These are phyloP conservation scores for Fusarium sp. DNA, from an alignment of 2,329 filamentous ascomycete species.

Conservation along the genomic window DNA sequence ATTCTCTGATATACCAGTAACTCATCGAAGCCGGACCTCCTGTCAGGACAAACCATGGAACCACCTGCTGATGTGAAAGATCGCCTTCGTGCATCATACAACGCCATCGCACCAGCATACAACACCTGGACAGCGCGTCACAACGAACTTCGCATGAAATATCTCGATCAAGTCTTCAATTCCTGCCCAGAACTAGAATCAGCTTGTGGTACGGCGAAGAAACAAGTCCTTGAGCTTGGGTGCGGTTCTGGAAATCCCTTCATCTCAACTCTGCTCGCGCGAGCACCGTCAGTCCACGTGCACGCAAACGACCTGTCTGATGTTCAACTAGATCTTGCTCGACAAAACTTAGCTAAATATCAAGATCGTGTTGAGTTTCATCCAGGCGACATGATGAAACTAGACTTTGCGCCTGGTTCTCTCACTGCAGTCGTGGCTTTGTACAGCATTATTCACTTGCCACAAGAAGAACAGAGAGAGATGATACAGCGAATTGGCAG, in stretches of 20 bases:
- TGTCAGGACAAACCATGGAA: background rate
- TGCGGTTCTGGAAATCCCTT: constrained; percentile 20
- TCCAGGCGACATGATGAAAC: constrained; percentile 15
- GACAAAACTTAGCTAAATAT: background rate
- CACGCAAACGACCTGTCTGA: constrained; percentile 22
- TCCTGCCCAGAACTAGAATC: background rate
- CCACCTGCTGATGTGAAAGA: background rate
- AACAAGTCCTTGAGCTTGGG: constrained; percentile 14
- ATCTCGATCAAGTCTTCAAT: background rate
- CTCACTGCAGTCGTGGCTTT: constrained; percentile 12
- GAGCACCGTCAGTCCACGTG: background rate
- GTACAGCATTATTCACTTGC: constrained; percentile 24
- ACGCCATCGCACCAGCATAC: constrained; percentile 13
- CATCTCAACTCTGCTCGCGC: background rate
- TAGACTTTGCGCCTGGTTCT: constrained; percentile 2
- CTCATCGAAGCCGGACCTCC: rapidly evolving
- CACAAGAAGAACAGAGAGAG: constrained; percentile 5
- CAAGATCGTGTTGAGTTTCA: background rate
- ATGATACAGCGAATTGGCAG: background rate
- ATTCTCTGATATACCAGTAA: background rate
- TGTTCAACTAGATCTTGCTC: constrained; percentile 7
- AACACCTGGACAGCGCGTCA: constrained; percentile 24
- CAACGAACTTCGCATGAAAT: background rate
- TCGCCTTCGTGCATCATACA: constrained; percentile 7
- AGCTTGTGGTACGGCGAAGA: background rate